Evolutionary conservation across 768 basidiomycete genomes (phyloP), one percentile per base, ranked within the genome.

Genomic region (Mycena epipterygia): DNA sequence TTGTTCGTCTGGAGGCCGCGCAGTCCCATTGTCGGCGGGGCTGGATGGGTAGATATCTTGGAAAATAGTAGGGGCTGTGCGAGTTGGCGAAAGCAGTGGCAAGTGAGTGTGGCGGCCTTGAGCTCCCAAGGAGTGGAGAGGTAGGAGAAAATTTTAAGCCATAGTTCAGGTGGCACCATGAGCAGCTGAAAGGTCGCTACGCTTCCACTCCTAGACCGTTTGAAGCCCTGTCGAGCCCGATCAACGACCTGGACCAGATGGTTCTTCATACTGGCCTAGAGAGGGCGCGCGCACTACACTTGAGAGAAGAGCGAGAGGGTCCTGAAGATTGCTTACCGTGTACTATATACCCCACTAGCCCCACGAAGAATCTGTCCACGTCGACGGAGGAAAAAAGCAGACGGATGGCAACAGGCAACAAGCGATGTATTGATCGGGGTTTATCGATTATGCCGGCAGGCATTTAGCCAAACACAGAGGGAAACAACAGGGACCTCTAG

Each of bases 231-330:
- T 48, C 68, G 41, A 33, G 72, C 72, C 13, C 72, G 72, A 46
- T 73, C 72, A 11, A 73, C 72, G 52, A 59, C 72, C 55, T 63
- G 61, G 68, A 73, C 68, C 37, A 73, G 49, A 29, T 73, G 72
- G 44, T 73, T 70, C 57, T 70, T 73, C 72, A 73, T 73, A 25
- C 4, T 27, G 63, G 23, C n/a, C 29, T 35, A 23, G 49, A 53
- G 30, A 12, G 25, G 35, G 35, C 25, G n/a, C 19, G n/a, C 25
- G 44, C 29, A 19, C 66, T 2, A 35, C 44, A 29, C 49, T 17
- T 66, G 30, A 66, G 55, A 59, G 19, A 39, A n/a, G 57, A 25
- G 16, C 3, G 14, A 51, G 17, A 21, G 3, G 19, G 16, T 32
- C 23, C 27, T n/a, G 6, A 33, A 29, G 23, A 37, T 16, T 12